These are phyloP conservation scores for Rhodamnia rubescens DNA, from an alignment of 345 rosid genomes.

Conservation along the genomic window DNA sequence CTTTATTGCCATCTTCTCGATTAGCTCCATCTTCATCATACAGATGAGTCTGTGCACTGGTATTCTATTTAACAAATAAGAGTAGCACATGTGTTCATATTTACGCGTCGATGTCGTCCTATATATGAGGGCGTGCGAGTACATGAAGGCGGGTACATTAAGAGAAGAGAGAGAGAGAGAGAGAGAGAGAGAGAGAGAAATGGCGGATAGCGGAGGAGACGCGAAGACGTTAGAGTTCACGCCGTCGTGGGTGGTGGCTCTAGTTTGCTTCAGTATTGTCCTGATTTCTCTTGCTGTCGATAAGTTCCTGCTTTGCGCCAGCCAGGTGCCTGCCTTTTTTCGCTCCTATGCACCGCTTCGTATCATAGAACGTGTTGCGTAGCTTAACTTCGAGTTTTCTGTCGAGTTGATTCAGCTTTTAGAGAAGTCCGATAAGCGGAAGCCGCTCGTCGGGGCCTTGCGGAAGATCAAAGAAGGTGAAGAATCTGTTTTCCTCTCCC, in stretches of 20 bases:
- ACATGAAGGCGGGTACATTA: background rate
- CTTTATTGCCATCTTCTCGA: background rate
- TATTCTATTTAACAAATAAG: background rate
- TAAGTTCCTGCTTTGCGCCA: constrained; percentile 42
- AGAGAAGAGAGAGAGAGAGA: background rate
- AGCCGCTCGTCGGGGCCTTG: constrained; percentile 60
- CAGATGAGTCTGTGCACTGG: background rate
- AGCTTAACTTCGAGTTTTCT: background rate
- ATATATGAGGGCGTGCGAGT: background rate
- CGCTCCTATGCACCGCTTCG: background rate
- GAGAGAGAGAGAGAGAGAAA: constrained; percentile 1
- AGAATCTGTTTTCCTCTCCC: background rate
- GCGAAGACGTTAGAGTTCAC: constrained; percentile 53
- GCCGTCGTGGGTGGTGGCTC: constrained; percentile 84
- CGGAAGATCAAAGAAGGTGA: constrained; percentile 79
- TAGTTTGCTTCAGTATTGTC: constrained; percentile 67
- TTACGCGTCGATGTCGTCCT: background rate
- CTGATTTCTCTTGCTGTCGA: constrained; percentile 56
- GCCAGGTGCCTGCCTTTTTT: constrained; percentile 34
- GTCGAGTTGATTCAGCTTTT: constrained; percentile 19
- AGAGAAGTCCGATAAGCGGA: constrained; percentile 37
- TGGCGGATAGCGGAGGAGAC: constrained; percentile 30
- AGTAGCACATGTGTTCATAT: background rate
- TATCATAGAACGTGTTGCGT: background rate
- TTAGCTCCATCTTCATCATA: background rate